phyloP scores from a whole-genome alignment of 169 alveolate genomes.

The Miamiensis avidus region DNA sequence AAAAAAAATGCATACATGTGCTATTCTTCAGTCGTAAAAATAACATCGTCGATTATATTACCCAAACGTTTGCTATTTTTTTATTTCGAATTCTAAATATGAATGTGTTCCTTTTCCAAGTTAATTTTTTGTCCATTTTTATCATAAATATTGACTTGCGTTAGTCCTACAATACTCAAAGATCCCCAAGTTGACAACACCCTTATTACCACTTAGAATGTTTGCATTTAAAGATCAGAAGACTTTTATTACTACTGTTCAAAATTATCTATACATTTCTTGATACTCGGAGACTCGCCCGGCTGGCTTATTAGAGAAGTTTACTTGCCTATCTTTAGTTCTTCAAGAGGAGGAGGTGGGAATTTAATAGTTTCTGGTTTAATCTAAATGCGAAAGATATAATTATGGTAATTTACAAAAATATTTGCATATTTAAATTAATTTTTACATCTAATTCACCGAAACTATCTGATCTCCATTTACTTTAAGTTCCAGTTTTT shows the following conservation, averaged over 20 bases:
- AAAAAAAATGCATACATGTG: constrained; percentile 14
- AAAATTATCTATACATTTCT: neutral
- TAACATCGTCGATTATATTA: constrained; percentile 46
- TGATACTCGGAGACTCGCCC: neutral
- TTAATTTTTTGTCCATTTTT: constrained; percentile 30
- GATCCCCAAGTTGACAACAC: constrained; percentile 72
- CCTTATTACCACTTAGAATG: constrained; percentile 36
- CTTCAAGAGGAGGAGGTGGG: neutral
- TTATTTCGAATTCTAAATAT: constrained; percentile 28
- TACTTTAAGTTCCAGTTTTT: too few species aligned
- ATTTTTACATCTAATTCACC: too few species aligned
- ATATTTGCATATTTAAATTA: too few species aligned
- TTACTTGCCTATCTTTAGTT: constrained; percentile 1
- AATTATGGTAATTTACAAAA: too few species aligned
- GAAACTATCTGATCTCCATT: too few species aligned
- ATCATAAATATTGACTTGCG: constrained; percentile 72
- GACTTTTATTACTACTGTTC: neutral
- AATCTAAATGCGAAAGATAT: too few species aligned
- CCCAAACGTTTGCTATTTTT: constrained; percentile 37
- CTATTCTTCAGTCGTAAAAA: constrained; percentile 55
- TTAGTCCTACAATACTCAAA: constrained; percentile 64
- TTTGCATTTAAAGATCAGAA: neutral
- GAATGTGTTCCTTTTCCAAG: constrained; percentile 23
- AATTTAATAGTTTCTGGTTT: too few species aligned
- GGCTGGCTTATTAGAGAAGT: constrained; percentile 5